Evolutionary conservation across 768 basidiomycete species (phyloP), one percentile per base, ranked within the genome.

Genomic region (Suillus hirtellus): DNA sequence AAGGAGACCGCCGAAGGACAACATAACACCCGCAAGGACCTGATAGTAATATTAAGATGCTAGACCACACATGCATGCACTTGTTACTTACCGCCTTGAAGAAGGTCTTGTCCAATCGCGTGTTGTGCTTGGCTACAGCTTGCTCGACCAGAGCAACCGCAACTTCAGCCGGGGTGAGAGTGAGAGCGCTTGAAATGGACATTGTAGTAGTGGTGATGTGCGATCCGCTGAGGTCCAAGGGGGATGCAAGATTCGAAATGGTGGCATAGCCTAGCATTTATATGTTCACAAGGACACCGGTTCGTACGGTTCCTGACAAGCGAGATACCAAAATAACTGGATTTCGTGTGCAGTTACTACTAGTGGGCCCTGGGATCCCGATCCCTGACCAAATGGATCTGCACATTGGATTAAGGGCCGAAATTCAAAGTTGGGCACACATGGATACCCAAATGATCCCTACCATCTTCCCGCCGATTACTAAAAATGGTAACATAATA

Each of bases 1-100:
- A 35, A 91, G 72, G 17, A 91, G 75, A 19, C 87, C 87, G 68
- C 89, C 89, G 58, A 91, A 90, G 8, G 89, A 89, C n/a, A 90
- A 70, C 85, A 90, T 89, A 38, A 82, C 80, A 19, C 89, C 89
- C 35, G 88, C 89, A 62, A 85, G 75, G 58, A 89, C 82, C 89
- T 90, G 50, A n/a, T 11, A 55, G n/a, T 17, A 34, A 34, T 21
- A 42, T 17, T 19, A 34, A 37, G 4, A 49, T 11, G 27, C 64
- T 44, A 61, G 53, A 2, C 24, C 1, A 27, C 24, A 54, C 7
- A 59, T 27, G 37, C 24, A 24, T 17, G 34, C 31, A 40, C 37
- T 40, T 0, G 4, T 15, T 27, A 31, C 86, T 64, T 64, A 90
- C 89, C 6, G 89, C 87, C 73, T 92, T 92, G 64, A 88, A 72